phyloP scores from a whole-genome alignment of 495 filamentous ascomycete genomes.

The Xylaria telfairii region DNA sequence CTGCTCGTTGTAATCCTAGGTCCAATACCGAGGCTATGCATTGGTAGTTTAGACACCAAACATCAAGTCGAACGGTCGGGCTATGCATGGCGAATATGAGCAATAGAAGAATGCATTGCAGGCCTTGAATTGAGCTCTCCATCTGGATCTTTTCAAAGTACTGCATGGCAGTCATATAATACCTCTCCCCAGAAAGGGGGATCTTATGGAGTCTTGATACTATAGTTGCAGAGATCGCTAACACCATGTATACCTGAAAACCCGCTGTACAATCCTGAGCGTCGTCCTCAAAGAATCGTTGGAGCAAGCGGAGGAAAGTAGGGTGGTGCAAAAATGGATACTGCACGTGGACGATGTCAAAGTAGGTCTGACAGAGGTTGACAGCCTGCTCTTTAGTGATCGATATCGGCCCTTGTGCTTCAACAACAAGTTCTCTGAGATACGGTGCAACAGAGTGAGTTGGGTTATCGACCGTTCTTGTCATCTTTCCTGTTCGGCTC shows the following conservation, averaged over 20 bases:
- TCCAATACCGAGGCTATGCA: conserved; percentile 55
- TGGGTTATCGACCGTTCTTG: conserved; percentile 30
- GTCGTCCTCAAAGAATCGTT: conserved; percentile 40
- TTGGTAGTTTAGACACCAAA: conserved; percentile 58
- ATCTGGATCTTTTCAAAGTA: conserved; percentile 45
- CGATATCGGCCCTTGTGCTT: conserved; percentile 46
- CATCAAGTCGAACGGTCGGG: conserved; percentile 51
- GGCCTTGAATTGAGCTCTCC: conserved; percentile 47
- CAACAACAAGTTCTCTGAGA: conserved; percentile 38
- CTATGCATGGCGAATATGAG: conserved; percentile 57
- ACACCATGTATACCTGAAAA: conserved; percentile 55
- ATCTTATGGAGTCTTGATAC: conserved; percentile 48
- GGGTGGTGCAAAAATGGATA: conserved; percentile 54
- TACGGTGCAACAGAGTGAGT: conserved; percentile 10
- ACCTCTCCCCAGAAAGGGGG: conserved; percentile 51
- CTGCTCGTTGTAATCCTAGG: conserved; percentile 52
- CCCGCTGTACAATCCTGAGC: conserved; percentile 31
- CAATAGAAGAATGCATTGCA: conserved; percentile 52
- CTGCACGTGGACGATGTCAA: conserved; percentile 47
- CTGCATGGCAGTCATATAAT: conserved; percentile 52
- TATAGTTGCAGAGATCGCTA: conserved; percentile 52
- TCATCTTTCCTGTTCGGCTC: conserved; percentile 34
- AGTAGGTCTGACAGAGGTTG: conserved; percentile 50
- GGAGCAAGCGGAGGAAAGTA: conserved; percentile 44
- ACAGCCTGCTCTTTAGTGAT: conserved; percentile 43